Conservation (phyloP, 148 eudicot species). For the Camellia japonica region DNA sequence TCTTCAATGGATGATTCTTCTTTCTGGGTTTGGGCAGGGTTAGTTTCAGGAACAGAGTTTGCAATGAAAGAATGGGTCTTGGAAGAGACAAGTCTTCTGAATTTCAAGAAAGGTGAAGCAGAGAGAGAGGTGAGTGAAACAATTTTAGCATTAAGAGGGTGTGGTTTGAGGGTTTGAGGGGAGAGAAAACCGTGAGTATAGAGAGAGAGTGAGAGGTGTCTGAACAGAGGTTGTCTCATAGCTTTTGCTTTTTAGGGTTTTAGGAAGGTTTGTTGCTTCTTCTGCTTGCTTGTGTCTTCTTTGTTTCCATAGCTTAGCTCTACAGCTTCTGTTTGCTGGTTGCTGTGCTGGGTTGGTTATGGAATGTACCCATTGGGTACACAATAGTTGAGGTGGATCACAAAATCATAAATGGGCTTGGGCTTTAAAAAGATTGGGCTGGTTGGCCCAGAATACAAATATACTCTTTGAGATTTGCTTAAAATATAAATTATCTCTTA, state of each 20-base stretch:
- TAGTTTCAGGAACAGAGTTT: background rate
- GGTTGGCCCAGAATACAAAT: background rate
- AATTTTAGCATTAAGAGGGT: too few species aligned
- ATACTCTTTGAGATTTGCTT: too few species aligned
- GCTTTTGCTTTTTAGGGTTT: background rate
- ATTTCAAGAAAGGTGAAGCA: background rate
- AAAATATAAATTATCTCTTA: too few species aligned
- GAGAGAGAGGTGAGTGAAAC: background rate
- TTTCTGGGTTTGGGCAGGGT: conserved; percentile 3
- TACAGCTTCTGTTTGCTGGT: too few species aligned
- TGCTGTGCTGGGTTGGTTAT: too few species aligned
- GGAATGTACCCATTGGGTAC: too few species aligned
- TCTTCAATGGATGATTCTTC: conserved; percentile 1
- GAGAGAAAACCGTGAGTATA: background rate
- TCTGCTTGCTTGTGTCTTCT: too few species aligned
- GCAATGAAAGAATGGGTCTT: conserved; percentile 4
- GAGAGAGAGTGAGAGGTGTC: conserved; percentile 4
- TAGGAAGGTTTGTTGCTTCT: background rate
- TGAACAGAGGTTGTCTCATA: conserved; percentile 1
- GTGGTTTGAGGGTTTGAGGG: background rate
- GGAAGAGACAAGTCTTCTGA: conserved; percentile 1
- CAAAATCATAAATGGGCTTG: too few species aligned
- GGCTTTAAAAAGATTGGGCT: too few species aligned
- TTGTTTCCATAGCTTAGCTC: too few species aligned
- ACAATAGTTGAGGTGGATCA: too few species aligned